These are phyloP conservation scores for Trichothecium sympodiale DNA, from an alignment of 2,329 filamentous ascomycete genomes.

Conservation along the genomic window DNA sequence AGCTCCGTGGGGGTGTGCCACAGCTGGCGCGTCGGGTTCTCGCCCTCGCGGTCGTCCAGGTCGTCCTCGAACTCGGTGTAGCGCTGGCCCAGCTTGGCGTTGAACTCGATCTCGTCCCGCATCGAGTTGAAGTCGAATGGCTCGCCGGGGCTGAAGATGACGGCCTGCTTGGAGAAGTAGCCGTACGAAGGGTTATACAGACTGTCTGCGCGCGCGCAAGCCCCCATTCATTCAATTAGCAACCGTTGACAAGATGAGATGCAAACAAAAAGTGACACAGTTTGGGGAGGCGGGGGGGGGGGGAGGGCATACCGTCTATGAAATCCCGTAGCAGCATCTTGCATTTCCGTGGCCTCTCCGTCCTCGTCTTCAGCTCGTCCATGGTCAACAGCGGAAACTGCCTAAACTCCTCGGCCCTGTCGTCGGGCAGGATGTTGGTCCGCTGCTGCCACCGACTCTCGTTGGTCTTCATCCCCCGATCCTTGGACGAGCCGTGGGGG, in stretches of 20 bases:
- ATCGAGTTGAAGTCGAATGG: constrained; percentile 81
- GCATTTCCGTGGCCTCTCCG: constrained; percentile 70
- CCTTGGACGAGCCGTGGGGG: constrained; percentile 15
- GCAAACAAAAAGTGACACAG: not conserved
- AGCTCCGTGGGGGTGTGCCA: constrained; percentile 99
- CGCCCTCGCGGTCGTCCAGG: constrained; percentile 58
- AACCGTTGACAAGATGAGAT: not conserved
- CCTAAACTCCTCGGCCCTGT: constrained; percentile 71
- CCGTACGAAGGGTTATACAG: constrained; percentile 91
- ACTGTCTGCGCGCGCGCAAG: constrained; percentile 57
- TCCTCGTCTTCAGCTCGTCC: constrained; percentile 60
- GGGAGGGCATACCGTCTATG: constrained; percentile 62
- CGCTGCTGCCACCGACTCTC: constrained; percentile 82
- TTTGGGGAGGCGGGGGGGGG: no score
- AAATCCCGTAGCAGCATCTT: constrained; percentile 98
- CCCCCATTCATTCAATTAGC: no score
- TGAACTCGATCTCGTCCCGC: constrained; percentile 77
- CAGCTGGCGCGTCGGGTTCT: constrained; percentile 69
- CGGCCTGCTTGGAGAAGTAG: constrained; percentile 92
- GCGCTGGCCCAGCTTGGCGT: constrained; percentile 60
- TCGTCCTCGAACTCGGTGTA: constrained; percentile 87
- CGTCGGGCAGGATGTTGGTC: constrained; percentile 59
- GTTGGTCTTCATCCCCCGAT: constrained; percentile 33
- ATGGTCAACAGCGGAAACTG: constrained; percentile 77
- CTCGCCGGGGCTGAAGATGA: constrained; percentile 87